Evolutionary conservation across 164 flowering plant genomes (phyloP).

Genomic region (Tetracentron sinense): DNA sequence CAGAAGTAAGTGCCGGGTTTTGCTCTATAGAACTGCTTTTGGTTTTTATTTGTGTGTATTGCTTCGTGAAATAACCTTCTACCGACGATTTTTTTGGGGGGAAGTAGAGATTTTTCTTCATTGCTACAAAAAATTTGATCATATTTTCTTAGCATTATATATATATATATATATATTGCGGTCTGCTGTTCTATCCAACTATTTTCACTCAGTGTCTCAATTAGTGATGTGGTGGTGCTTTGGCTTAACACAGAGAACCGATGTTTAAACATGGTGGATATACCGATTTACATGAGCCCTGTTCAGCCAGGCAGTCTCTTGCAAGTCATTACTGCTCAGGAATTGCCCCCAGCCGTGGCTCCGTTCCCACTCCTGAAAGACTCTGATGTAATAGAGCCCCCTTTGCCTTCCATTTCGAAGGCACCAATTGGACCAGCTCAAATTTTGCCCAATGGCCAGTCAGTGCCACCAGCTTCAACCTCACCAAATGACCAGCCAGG

Average conservation of each 20-base stretch:
- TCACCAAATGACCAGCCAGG: conserved; percentile 36
- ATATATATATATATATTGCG: no score
- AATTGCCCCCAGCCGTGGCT: conserved; percentile 62
- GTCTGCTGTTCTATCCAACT: neutral
- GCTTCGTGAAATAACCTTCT: no score
- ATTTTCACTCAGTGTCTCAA: no score
- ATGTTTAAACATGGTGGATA: conserved; percentile 31
- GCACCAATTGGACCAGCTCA: no score
- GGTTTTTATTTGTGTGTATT: no score
- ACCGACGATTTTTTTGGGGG: no score
- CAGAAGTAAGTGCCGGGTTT: conserved; percentile 87
- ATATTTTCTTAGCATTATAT: no score
- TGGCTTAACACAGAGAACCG: conserved; percentile 10
- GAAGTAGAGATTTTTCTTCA: no score
- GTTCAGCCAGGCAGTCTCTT: conserved; percentile 43
- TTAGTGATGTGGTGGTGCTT: neutral
- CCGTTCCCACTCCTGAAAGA: conserved; percentile 57
- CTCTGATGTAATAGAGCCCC: conserved; percentile 58
- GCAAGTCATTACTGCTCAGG: neutral
- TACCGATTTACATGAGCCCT: conserved; percentile 47
- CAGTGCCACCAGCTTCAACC: conserved; percentile 25
- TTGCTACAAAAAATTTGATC: no score
- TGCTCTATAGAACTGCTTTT: no score
- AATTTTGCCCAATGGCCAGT: no score
- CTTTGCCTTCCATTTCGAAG: conserved; percentile 47